Percentiles rank a stretch among this genome's conserved stretches.
Evolutionary conservation across 768 basidiomycete species (phyloP).

Genomic region (Lepiota venenata): DNA sequence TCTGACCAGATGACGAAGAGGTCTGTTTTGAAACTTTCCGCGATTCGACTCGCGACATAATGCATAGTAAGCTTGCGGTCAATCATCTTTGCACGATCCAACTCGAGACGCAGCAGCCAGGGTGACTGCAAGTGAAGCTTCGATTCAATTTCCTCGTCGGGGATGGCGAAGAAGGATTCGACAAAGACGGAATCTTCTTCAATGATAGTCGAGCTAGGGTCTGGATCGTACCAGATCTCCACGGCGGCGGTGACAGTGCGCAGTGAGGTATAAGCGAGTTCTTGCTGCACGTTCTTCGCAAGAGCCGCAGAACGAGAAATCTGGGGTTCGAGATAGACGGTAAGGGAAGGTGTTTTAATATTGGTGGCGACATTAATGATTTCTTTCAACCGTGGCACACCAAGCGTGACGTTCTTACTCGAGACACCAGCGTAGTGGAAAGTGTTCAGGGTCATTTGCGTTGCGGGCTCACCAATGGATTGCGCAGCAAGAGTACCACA

Average conservation of each 20-base stretch:
- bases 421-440: conserved; percentile 99
- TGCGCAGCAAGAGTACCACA: conserved; percentile 97
- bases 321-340: conserved; percentile 79
- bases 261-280: conserved; percentile 90
- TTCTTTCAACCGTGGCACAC: conserved; percentile 98
- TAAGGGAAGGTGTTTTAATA: conserved; percentile 97
- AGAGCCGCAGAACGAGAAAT: conserved; percentile 55
- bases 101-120: conserved; percentile 94
- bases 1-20: conserved; percentile 98
- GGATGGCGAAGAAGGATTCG: conserved; percentile 98
- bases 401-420: conserved; percentile 99
- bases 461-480: conserved; percentile 98
- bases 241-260: conserved; percentile 93
- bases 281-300: conserved; percentile 90
- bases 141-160: conserved; percentile 91
- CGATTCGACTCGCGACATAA: conserved; percentile 90
- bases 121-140: conserved; percentile 92
- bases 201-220: conserved; percentile 88
- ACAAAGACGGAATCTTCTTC: conserved; percentile 96
- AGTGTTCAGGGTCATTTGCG: conserved; percentile 99
- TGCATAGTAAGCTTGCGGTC: conserved; percentile 96
- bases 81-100: conserved; percentile 97
- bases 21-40: conserved; percentile 92
- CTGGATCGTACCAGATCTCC: conserved; percentile 98
- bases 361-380: conserved; percentile 99